phyloP scores from a whole-genome alignment of 805 yeast genomes.

The Henningerozyma blattae region DNA sequence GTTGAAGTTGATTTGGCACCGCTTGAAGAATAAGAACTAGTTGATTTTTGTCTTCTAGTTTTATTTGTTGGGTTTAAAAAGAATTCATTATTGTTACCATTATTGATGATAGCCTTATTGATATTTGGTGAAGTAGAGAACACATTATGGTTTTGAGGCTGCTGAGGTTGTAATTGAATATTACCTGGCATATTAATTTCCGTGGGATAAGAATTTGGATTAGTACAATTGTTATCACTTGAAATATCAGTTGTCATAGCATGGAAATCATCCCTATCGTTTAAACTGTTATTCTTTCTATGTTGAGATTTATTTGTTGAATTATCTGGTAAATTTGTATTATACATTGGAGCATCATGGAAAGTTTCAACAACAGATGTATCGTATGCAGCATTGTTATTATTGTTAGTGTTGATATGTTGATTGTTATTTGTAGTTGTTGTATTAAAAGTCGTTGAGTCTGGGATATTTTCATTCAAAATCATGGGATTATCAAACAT shows the following conservation, averaged over 20 bases:
- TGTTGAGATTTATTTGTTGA: too few species aligned
- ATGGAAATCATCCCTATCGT: too few species aligned
- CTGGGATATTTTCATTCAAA: constrained; percentile 1
- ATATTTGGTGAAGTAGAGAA: neutral
- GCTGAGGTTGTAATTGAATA: neutral
- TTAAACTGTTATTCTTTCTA: too few species aligned
- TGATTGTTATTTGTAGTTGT: constrained; percentile 6
- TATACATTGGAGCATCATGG: too few species aligned
- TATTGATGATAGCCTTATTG: too few species aligned
- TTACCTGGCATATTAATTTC: too few species aligned
- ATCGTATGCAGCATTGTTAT: neutral
- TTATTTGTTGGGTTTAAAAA: neutral
- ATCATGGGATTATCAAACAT: neutral
- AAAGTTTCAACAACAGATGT: neutral
- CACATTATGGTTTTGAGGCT: neutral
- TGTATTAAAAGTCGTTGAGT: constrained; percentile 4
- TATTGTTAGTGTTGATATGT: neutral
- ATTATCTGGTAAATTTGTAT: too few species aligned
- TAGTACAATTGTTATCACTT: too few species aligned
- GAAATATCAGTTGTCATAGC: too few species aligned
- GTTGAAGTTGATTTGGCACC: constrained; percentile 7
- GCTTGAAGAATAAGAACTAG: constrained; percentile 13
- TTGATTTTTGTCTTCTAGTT: constrained; percentile 11
- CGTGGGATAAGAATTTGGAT: too few species aligned
- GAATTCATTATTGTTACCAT: too few species aligned